Evolutionary conservation across 1,284 basidiomycete genomes (phyloP).

Genomic region (Sporisorium scitamineum): DNA sequence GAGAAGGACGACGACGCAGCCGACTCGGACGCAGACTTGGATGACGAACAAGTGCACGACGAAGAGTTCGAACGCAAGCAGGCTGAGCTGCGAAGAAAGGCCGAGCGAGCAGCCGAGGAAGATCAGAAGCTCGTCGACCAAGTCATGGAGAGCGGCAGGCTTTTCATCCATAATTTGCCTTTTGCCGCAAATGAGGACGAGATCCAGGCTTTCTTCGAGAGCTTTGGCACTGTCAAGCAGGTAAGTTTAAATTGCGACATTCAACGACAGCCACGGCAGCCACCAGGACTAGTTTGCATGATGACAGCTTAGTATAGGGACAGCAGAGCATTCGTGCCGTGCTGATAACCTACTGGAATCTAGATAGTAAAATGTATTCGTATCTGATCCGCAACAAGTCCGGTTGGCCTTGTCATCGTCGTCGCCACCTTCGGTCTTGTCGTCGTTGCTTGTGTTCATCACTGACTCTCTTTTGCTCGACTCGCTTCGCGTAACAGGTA

Average conservation of each 20-base stretch:
- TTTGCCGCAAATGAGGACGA: slow-evolving; percentile 85
- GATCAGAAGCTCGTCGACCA: slow-evolving; percentile 71
- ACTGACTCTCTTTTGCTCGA: slow-evolving; percentile 15
- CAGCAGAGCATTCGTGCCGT: slow-evolving; percentile 58
- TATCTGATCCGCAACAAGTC: slow-evolving; percentile 34
- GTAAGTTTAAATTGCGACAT: slow-evolving; percentile 53
- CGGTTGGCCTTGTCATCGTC: slow-evolving; percentile 4
- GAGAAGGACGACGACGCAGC: slow-evolving; percentile 42
- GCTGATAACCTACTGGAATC: slow-evolving; percentile 66
- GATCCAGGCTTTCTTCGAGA: slow-evolving; percentile 77
- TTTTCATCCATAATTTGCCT: slow-evolving; percentile 91
- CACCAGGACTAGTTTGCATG: slow-evolving; percentile 23
- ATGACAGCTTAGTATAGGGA: slow-evolving; percentile 68
- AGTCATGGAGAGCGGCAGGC: slow-evolving; percentile 81
- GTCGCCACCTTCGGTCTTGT: not conserved
- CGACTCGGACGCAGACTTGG: slow-evolving; percentile 30
- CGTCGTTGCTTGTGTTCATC: not conserved
- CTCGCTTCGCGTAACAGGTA: slow-evolving; percentile 72
- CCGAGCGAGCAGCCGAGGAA: slow-evolving; percentile 47
- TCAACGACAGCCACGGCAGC: not conserved
- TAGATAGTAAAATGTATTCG: slow-evolving; percentile 65
- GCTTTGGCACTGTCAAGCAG: slow-evolving; percentile 77
- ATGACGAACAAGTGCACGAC: slow-evolving; percentile 35
- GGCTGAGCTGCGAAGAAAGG: slow-evolving; percentile 37
- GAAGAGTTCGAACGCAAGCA: slow-evolving; percentile 33